phyloP scores from a whole-genome alignment of 768 basidiomycete genomes.

The Lepiota venenata region DNA sequence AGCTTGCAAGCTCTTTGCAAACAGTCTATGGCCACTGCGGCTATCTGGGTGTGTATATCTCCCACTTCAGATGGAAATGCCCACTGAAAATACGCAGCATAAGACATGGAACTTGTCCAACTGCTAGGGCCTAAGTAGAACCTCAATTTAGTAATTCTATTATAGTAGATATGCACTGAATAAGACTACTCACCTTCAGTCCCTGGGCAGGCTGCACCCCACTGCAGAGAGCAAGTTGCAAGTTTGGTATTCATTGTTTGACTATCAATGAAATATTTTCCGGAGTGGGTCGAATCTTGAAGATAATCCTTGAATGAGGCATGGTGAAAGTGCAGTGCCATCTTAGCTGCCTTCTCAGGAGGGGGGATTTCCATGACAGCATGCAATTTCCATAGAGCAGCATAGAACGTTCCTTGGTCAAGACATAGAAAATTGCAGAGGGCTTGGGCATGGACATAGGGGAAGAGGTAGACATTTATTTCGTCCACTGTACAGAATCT shows the following conservation, averaged over 20 bases:
- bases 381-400: too few relatives aligned
- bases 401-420: too few relatives aligned
- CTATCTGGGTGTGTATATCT: background rate
- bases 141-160: too few relatives aligned
- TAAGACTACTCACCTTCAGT: background rate
- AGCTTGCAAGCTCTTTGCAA: background rate
- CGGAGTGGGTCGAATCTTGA: background rate
- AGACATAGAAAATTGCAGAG: too few relatives aligned
- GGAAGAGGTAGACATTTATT: too few relatives aligned
- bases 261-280: background rate
- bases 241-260: background rate
- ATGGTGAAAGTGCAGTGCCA: background rate
- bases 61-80: too few relatives aligned
- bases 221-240: background rate
- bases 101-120: too few relatives aligned
- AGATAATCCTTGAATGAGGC: background rate
- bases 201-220: background rate
- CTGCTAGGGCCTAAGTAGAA: too few relatives aligned
- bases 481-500: too few relatives aligned
- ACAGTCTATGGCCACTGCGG: background rate
- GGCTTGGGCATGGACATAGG: too few relatives aligned
- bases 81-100: too few relatives aligned
- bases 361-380: too few relatives aligned
- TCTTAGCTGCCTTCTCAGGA: background rate
- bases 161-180: background rate